Percentiles rank a stretch among this genome's conserved stretches.
phyloP scores from a whole-genome alignment of 768 basidiomycete species.

The Porpolomopsis calyptriformis region DNA sequence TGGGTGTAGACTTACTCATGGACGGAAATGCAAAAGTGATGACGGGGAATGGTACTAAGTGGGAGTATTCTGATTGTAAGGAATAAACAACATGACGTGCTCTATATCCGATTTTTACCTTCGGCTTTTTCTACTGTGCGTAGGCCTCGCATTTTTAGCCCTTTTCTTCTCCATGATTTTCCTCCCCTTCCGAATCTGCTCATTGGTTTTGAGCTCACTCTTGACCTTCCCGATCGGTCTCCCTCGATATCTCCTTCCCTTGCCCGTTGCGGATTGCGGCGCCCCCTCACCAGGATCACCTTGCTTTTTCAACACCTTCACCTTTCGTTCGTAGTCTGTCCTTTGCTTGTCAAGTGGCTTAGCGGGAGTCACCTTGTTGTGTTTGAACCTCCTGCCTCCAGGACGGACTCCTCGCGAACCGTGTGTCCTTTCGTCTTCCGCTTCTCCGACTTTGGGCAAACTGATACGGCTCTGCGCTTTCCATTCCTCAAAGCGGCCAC shows the following conservation, averaged over 20 bases:
- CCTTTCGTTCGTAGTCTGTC: conserved; percentile 66
- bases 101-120: too few relatives aligned
- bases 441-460: conserved; percentile 77
- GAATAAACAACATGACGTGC: neutral
- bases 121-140: conserved; percentile 32
- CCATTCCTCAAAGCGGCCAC: conserved; percentile 95
- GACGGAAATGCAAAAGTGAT: conserved; percentile 38
- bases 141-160: conserved; percentile 75
- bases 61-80: conserved; percentile 57
- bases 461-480: conserved; percentile 62
- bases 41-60: conserved; percentile 57
- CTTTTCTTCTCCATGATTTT: conserved; percentile 52
- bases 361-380: conserved; percentile 49
- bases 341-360: conserved; percentile 72
- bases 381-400: conserved; percentile 59
- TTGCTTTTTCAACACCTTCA: conserved; percentile 50
- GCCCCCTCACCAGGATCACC: conserved; percentile 16
- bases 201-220: conserved; percentile 75
- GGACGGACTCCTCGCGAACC: conserved; percentile 26
- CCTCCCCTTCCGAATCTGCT: conserved; percentile 77
- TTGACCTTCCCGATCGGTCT: conserved; percentile 59
- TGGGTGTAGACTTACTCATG: conserved; percentile 74
- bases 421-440: conserved; percentile 39
- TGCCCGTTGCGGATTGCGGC: conserved; percentile 18
- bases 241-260: conserved; percentile 41